These are phyloP conservation scores for Colletotrichum melonis DNA, from an alignment of 2,329 filamentous ascomycete genomes.

Conservation along the genomic window DNA sequence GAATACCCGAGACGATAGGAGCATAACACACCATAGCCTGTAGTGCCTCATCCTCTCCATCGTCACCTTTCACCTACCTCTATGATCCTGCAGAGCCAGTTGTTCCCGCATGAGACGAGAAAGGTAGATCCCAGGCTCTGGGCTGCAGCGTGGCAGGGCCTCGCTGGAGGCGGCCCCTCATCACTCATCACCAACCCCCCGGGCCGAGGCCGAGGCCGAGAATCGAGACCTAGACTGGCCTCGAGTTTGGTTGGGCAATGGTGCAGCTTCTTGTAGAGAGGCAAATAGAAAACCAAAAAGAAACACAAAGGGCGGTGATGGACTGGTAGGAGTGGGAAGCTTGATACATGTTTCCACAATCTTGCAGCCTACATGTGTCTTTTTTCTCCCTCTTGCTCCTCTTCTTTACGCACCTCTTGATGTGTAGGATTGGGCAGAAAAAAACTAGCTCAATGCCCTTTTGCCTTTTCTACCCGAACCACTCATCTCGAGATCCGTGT, in stretches of 20 bases:
- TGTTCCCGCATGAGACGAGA: conserved; percentile 2
- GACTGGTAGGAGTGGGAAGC: not conserved
- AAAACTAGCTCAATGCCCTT: not conserved
- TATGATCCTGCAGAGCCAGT: conserved; percentile 15
- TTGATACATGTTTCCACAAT: not conserved
- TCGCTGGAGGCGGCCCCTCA: not conserved
- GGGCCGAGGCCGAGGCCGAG: not conserved
- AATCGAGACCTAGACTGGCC: not conserved
- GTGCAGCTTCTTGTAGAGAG: not conserved
- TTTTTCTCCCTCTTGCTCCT: not conserved
- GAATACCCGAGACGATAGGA: not conserved
- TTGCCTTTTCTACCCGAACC: not conserved
- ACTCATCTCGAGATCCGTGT: not conserved
- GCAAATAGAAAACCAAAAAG: not conserved
- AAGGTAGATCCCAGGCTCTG: not conserved
- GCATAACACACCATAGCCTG: not conserved
- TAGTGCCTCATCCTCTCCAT: not conserved
- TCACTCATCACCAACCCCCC: no score
- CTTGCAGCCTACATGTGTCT: not conserved
- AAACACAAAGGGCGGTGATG: no score
- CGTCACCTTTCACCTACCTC: not conserved
- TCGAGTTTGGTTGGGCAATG: not conserved
- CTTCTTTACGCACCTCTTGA: not conserved
- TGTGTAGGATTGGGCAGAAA: not conserved
- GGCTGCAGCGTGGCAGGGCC: no score